A percentile compares a stretch with the other conserved stretches of the same genome.
These are phyloP conservation scores for Xylaria sp. DNA, from an alignment of 2,329 filamentous ascomycete species.

Conservation along the genomic window DNA sequence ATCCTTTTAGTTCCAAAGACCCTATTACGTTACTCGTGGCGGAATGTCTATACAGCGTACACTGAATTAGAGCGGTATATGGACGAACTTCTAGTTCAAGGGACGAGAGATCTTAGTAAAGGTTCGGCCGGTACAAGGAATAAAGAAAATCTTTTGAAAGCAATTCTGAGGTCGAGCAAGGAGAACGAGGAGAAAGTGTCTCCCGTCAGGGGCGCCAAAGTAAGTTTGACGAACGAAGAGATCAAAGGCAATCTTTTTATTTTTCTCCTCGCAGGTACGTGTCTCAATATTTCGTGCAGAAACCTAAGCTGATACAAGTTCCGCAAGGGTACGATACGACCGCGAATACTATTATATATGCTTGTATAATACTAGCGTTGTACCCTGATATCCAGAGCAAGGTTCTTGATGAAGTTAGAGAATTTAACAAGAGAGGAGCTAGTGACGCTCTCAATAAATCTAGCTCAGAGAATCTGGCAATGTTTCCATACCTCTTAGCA, in stretches of 20 bases:
- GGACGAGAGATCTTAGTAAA: not conserved
- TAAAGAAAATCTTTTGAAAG: slow-evolving; percentile 13
- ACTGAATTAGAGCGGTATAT: slow-evolving; percentile 6
- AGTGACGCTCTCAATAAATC: not conserved
- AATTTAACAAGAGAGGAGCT: not conserved
- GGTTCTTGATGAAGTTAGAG: not conserved
- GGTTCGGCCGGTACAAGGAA: not conserved
- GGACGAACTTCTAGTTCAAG: slow-evolving; percentile 14
- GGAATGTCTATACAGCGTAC: slow-evolving; percentile 3
- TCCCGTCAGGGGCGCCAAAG: not conserved
- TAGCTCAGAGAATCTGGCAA: slow-evolving; percentile 10
- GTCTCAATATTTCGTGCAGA: not conserved
- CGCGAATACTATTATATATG: slow-evolving; percentile 28
- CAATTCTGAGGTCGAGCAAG: slow-evolving; percentile 5
- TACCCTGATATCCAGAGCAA: slow-evolving; percentile 20
- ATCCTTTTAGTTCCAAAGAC: slow-evolving; percentile 21
- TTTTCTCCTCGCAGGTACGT: slow-evolving; percentile 19
- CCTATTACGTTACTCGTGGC: slow-evolving; percentile 1
- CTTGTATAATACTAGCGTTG: slow-evolving; percentile 13
- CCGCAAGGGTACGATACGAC: slow-evolving; percentile 25
- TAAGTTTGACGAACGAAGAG: slow-evolving; percentile 19
- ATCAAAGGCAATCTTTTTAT: slow-evolving; percentile 24
- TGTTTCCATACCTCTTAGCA: slow-evolving; percentile 16
- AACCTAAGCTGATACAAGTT: not conserved
- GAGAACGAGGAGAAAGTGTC: not conserved